Evolutionary conservation across 371 early-diverging fungal genomes (phyloP).

Genomic region (Funneliformis caledonium): DNA sequence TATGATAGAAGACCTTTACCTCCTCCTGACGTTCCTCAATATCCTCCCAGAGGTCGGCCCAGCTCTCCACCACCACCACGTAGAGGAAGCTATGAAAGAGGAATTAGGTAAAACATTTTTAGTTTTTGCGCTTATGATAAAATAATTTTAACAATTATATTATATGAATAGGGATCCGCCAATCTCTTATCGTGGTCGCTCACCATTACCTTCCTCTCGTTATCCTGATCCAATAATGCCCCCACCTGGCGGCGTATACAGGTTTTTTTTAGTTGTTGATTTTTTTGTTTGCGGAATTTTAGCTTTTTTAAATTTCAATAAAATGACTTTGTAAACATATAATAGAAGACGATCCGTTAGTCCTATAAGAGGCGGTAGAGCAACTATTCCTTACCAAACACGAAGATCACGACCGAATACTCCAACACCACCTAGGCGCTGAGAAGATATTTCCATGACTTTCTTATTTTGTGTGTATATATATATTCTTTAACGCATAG

Average conservation of each 20-base stretch:
- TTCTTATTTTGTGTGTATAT: neutral
- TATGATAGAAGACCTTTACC: constrained; percentile 32
- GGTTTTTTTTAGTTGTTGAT: neutral
- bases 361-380: constrained; percentile 20
- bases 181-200: constrained; percentile 25
- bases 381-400: constrained; percentile 4
- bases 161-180: constrained; percentile 15
- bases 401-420: constrained; percentile 34
- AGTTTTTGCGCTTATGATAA: neutral
- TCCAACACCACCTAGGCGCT: constrained; percentile 28
- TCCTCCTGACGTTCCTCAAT: constrained; percentile 17
- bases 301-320: too few relatives aligned
- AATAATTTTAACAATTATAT: neutral
- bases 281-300: neutral
- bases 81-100: constrained; percentile 32
- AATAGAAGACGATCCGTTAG: constrained; percentile 34
- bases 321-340: neutral
- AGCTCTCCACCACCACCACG: constrained; percentile 27
- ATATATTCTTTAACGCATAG: neutral
- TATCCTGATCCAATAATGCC: constrained; percentile 25
- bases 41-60: constrained; percentile 15
- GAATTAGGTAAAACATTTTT: constrained; percentile 16
- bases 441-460: neutral
- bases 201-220: constrained; percentile 22
- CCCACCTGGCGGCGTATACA: constrained; percentile 3